Evolutionary conservation across 2,329 filamentous ascomycete species (phyloP).

Genomic region (Hymenoscyphus linearis): DNA sequence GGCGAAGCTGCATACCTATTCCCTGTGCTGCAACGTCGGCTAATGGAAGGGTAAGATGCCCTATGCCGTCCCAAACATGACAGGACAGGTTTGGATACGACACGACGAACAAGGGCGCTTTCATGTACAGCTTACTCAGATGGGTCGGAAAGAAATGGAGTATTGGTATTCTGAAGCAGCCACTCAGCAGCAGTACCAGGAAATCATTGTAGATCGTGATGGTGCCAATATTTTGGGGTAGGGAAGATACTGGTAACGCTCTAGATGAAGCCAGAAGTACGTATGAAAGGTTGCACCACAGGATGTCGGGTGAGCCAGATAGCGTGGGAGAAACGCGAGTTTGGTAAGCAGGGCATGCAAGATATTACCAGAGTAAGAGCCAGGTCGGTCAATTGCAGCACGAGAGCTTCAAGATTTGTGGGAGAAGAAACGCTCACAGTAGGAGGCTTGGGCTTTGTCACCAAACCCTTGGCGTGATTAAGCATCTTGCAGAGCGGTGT

Average conservation of each 20-base stretch:
- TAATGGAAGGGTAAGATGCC: neutral
- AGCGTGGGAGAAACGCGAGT: neutral
- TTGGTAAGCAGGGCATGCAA: neutral
- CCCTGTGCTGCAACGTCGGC: neutral
- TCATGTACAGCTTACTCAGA: conserved; percentile 2
- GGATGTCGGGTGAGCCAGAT: neutral
- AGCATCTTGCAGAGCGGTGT: neutral
- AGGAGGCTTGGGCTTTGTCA: neutral
- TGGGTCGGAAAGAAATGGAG: neutral
- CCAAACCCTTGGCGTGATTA: neutral
- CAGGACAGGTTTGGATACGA: conserved; percentile 1
- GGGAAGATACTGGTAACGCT: neutral
- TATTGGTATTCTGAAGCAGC: neutral
- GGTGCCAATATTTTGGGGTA: neutral
- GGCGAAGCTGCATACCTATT: neutral
- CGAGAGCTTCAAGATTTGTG: neutral
- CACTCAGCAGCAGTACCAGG: conserved; percentile 2
- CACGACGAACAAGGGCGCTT: conserved; percentile 1
- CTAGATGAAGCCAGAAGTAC: neutral
- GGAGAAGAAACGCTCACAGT: neutral
- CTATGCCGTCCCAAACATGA: neutral
- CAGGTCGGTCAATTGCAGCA: neutral
- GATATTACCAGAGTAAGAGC: neutral
- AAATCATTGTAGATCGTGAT: neutral
- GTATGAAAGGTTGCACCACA: neutral